Conservation (phyloP, 2,329 filamentous ascomycete genomes). For the Fonsecaea pugnacius region DNA sequence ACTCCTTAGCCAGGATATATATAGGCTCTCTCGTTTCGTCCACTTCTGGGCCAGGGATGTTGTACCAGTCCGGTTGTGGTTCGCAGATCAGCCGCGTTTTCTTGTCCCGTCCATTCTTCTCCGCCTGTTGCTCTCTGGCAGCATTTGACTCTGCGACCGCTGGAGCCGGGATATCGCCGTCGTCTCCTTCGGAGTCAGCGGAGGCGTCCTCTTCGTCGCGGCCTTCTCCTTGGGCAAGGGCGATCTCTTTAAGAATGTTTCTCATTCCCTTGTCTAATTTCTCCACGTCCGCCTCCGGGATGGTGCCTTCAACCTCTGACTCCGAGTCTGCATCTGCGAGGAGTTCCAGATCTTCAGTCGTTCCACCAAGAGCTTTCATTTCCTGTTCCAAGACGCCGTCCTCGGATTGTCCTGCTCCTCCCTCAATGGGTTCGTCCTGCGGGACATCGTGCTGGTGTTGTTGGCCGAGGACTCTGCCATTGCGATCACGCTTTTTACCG, state of each 20-base stretch:
- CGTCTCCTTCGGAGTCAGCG: conserved; percentile 47
- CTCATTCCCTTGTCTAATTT: conserved; percentile 47
- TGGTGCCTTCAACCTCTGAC: conserved; percentile 49
- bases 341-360: conserved; percentile 55
- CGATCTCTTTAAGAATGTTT: conserved; percentile 40
- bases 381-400: conserved; percentile 48
- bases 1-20: conserved; percentile 30
- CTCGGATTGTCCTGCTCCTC: conserved; percentile 30
- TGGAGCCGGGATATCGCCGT: conserved; percentile 40
- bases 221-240: conserved; percentile 52
- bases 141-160: conserved; percentile 3
- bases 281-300: conserved; percentile 39
- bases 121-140: conserved; percentile 44
- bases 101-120: conserved; percentile 37
- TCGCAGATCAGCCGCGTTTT: conserved; percentile 35
- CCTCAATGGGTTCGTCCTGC: conserved; percentile 18
- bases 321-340: conserved; percentile 52
- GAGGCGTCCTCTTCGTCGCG: conserved; percentile 42
- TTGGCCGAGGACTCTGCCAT: conserved; percentile 49
- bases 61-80: conserved; percentile 37
- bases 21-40: conserved; percentile 29
- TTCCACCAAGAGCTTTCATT: conserved; percentile 54
- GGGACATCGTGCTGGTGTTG: conserved; percentile 40
- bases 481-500: conserved; percentile 54
- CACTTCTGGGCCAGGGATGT: conserved; percentile 28